These are phyloP conservation scores for Thalassiosira exigua DNA, from an alignment of 352 stramenopile genomes.

Conservation along the genomic window DNA sequence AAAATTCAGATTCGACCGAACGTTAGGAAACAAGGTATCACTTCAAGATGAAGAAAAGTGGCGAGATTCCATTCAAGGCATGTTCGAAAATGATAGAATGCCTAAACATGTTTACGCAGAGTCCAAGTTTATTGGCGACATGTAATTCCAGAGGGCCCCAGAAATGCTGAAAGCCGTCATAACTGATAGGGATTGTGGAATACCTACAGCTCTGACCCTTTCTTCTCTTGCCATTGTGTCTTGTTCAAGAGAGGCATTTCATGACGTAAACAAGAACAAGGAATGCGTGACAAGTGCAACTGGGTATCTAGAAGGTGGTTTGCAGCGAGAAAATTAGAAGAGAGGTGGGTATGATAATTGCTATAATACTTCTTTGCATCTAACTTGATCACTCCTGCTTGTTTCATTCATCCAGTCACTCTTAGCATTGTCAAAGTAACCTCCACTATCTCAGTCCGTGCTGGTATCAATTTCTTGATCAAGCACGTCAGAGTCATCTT, in stretches of 20 bases:
- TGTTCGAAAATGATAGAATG: constrained; percentile 52
- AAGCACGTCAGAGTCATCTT: constrained; percentile 78
- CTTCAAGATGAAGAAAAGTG: constrained; percentile 65
- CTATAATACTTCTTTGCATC: neutral
- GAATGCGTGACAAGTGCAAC: constrained; percentile 65
- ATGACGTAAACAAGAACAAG: constrained; percentile 62
- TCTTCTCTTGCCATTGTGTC: neutral
- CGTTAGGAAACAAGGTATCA: constrained; percentile 25
- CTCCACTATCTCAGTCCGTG: constrained; percentile 29
- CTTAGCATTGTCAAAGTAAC: constrained; percentile 46
- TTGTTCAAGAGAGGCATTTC: constrained; percentile 57
- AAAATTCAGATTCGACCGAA: constrained; percentile 67
- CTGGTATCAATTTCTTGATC: constrained; percentile 75
- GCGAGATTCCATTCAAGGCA: constrained; percentile 52
- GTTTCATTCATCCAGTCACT: neutral
- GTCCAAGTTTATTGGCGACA: constrained; percentile 72
- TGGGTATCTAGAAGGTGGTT: constrained; percentile 65
- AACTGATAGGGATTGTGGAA: constrained; percentile 37
- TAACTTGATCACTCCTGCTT: no score
- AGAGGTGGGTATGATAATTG: constrained; percentile 25
- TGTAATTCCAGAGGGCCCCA: constrained; percentile 73
- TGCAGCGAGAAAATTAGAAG: constrained; percentile 79
- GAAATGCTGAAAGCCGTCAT: constrained; percentile 67
- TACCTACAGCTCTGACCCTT: neutral
- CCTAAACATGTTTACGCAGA: constrained; percentile 60